Conservation (phyloP, 345 rosid genomes). For the Erucastrum elatum region DNA sequence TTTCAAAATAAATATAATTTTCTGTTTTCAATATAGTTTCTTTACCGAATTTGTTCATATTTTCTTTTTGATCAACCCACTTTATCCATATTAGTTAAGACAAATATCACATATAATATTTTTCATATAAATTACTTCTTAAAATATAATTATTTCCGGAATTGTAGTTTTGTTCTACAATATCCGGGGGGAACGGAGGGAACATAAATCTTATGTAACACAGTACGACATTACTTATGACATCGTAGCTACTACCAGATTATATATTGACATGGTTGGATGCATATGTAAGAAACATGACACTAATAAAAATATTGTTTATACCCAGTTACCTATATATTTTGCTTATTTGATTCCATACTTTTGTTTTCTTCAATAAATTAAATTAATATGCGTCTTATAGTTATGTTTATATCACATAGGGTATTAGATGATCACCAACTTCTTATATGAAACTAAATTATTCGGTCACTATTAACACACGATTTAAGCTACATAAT, state of each 20-base stretch:
- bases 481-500: too few relatives aligned
- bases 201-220: constrained; percentile 13
- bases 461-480: background rate
- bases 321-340: background rate
- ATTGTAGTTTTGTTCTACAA: too few relatives aligned
- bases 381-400: background rate
- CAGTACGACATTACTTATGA: constrained; percentile 16
- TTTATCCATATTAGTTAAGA: too few relatives aligned
- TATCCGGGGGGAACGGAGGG: too few relatives aligned
- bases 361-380: constrained; percentile 6
- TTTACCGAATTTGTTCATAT: too few relatives aligned
- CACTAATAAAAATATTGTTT: background rate
- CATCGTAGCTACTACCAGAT: constrained; percentile 28
- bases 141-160: too few relatives aligned
- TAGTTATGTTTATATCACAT: background rate
- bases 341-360: constrained; percentile 11
- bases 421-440: constrained; percentile 24
- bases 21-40: too few relatives aligned
- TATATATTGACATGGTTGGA: background rate
- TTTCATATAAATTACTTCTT: too few relatives aligned
- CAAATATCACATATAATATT: background rate
- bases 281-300: constrained; percentile 1
- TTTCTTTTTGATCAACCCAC: too few relatives aligned
- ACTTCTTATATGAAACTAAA: background rate
- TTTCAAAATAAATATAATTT: too few relatives aligned